Conservation (phyloP, 2,329 filamentous ascomycete genomes). For the Nannizziopsis barbatae region DNA sequence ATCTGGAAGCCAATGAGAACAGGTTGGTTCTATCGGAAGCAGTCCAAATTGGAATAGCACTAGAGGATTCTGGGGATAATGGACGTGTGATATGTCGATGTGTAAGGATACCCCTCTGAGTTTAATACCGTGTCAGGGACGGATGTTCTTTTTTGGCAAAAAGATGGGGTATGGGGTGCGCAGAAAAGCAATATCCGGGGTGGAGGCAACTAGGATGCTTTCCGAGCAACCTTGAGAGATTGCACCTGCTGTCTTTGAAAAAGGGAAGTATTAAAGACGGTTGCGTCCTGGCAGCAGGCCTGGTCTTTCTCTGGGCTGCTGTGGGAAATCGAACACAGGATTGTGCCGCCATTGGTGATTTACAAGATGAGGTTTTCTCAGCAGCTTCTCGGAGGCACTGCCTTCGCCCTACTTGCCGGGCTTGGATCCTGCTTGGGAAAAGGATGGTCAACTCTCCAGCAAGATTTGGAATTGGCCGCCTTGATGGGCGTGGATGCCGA, state of each 20-base stretch:
- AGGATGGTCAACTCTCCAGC: constrained; percentile 2
- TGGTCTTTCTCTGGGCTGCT: neutral
- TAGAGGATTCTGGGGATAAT: no score
- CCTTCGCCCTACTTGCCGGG: constrained; percentile 11
- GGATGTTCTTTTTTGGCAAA: no score
- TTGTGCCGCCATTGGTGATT: neutral
- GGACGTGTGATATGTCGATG: no score
- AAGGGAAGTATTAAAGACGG: constrained; percentile 1
- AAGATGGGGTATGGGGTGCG: no score
- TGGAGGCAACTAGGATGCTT: no score
- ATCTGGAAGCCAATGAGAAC: neutral
- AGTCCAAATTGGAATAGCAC: constrained; percentile 1
- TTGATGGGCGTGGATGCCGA: constrained; percentile 6
- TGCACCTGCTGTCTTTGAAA: constrained; percentile 1
- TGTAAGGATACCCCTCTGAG: no score
- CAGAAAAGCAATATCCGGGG: no score
- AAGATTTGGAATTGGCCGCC: constrained; percentile 9
- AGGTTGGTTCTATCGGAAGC: neutral
- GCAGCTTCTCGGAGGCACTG: constrained; percentile 11
- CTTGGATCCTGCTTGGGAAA: constrained; percentile 6
- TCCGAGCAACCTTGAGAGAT: neutral
- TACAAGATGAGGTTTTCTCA: constrained; percentile 12
- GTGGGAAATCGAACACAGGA: neutral
- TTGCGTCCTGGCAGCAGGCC: neutral
- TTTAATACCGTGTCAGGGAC: no score